These are phyloP conservation scores for Sophora flavescens DNA, from an alignment of 306 rosid species.

Conservation along the genomic window DNA sequence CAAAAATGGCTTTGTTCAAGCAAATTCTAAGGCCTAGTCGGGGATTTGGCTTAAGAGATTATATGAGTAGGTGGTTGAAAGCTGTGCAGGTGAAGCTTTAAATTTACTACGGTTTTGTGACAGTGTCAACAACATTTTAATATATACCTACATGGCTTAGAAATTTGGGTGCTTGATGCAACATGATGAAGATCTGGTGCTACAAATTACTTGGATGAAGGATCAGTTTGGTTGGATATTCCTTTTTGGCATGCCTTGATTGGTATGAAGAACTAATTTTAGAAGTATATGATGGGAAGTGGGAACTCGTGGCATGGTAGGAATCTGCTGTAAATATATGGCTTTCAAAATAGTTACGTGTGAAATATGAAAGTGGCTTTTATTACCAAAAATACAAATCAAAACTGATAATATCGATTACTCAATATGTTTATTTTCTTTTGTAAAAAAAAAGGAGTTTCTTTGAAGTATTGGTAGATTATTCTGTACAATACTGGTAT, in stretches of 20 bases:
- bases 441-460: too few species aligned
- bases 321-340: conserved; percentile 30
- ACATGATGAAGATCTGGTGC: conserved; percentile 2
- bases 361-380: background rate
- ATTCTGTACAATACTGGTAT: too few species aligned
- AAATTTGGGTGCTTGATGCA: conserved; percentile 10
- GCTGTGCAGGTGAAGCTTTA: conserved; percentile 42
- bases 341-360: background rate
- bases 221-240: conserved; percentile 25
- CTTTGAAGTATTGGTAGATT: too few species aligned
- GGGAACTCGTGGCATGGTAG: conserved; percentile 4
- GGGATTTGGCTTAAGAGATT: conserved; percentile 64
- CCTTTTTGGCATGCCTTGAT: conserved; percentile 20
- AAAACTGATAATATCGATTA: background rate
- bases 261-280: conserved; percentile 14
- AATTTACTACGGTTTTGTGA: conserved; percentile 18
- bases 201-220: background rate
- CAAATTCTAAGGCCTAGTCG: conserved; percentile 83
- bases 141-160: background rate
- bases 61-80: conserved; percentile 52
- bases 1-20: conserved; percentile 83
- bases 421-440: background rate
- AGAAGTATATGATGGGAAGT: conserved; percentile 22
- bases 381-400: background rate
- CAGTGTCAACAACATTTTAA: conserved; percentile 23